Evolutionary conservation across 768 basidiomycete species (phyloP).

Genomic region (Tulasnella sp.): DNA sequence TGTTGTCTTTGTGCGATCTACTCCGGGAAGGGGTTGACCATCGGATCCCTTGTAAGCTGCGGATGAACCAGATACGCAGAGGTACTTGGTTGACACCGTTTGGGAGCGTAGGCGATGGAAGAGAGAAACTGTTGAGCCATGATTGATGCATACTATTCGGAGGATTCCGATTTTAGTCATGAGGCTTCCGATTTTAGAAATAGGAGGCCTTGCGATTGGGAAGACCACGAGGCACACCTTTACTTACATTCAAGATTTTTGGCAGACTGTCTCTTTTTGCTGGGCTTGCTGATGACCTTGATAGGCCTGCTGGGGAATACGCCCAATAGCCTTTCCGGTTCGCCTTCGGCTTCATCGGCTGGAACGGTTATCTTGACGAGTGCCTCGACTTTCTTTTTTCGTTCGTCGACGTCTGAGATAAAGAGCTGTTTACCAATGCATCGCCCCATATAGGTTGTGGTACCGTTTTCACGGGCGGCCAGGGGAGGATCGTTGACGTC

Average conservation of each 20-base stretch:
- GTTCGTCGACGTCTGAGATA: slow-evolving; percentile 89
- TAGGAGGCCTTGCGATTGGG: slow-evolving; percentile 1
- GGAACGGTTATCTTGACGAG: slow-evolving; percentile 79
- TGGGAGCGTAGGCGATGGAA: slow-evolving; percentile 95
- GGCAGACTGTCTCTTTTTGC: slow-evolving; percentile 89
- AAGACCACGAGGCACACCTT: not conserved
- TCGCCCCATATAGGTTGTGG: slow-evolving; percentile 82
- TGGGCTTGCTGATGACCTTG: slow-evolving; percentile 96
- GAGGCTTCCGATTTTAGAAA: no score
- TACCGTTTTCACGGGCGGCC: slow-evolving; percentile 21
- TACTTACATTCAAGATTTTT: slow-evolving; percentile 82
- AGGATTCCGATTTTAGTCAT: no score
- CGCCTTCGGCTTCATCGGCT: slow-evolving; percentile 65
- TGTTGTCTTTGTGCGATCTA: slow-evolving; percentile 56
- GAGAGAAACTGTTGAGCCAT: slow-evolving; percentile 87
- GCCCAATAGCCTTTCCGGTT: slow-evolving; percentile 72
- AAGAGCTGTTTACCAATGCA: slow-evolving; percentile 91
- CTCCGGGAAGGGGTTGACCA: slow-evolving; percentile 71
- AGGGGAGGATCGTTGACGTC: slow-evolving; percentile 31
- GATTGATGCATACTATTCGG: slow-evolving; percentile 73
- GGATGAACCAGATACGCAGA: slow-evolving; percentile 87
- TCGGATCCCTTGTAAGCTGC: slow-evolving; percentile 90
- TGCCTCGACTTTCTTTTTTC: slow-evolving; percentile 91
- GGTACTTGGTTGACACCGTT: slow-evolving; percentile 90
- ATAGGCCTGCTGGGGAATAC: slow-evolving; percentile 88